These are phyloP conservation scores for Trypanosoma boissoni DNA, from an alignment of 208 protist genomes.

Conservation along the genomic window DNA sequence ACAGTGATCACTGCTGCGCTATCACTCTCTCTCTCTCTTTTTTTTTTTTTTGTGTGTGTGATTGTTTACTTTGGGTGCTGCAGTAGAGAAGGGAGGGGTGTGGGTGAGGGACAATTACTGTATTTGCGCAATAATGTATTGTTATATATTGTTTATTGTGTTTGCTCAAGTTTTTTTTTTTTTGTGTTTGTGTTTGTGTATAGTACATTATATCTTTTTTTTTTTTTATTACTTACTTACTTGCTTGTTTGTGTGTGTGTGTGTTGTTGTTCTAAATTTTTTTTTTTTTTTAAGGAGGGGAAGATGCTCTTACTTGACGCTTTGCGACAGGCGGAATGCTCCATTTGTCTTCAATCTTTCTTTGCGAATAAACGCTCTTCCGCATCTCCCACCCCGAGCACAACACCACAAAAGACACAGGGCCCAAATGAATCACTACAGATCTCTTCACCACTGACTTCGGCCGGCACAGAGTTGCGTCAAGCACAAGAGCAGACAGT, in stretches of 20 bases:
- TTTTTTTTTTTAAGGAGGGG: slow-evolving; percentile 4
- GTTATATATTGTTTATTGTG: no score
- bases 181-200: slow-evolving; percentile 8
- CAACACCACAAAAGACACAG: background rate
- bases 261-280: background rate
- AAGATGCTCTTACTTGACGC: slow-evolving; percentile 33
- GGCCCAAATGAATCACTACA: no score
- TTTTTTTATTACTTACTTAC: background rate
- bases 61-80: background rate
- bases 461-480: background rate
- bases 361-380: background rate
- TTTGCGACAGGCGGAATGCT: slow-evolving; percentile 53
- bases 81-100: background rate
- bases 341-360: slow-evolving; percentile 77
- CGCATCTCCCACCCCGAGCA: slow-evolving; percentile 2
- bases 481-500: background rate
- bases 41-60: slow-evolving; percentile 14
- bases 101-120: background rate
- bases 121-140: slow-evolving; percentile 10
- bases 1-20: no score
- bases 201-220: slow-evolving; percentile 4
- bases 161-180: background rate
- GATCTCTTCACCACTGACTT: no score
- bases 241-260: background rate
- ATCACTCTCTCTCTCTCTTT: background rate